A percentile compares a stretch with the other conserved stretches of the same genome.
phyloP scores from a whole-genome alignment of 1,284 basidiomycete species.

The Abortiporus biennis region DNA sequence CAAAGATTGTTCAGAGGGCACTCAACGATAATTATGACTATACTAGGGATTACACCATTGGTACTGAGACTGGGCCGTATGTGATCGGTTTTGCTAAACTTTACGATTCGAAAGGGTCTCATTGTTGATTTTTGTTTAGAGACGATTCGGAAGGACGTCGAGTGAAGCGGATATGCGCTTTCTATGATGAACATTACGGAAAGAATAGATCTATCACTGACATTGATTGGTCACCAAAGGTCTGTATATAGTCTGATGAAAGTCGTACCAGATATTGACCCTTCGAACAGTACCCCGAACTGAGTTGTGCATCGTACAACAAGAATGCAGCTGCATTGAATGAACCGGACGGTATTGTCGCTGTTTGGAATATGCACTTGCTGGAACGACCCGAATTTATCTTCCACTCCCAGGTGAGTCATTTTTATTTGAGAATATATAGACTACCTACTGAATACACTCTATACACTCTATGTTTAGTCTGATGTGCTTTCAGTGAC shows the following conservation, averaged over 20 bases:
- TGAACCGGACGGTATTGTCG: slow-evolving; percentile 94
- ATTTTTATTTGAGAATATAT: slow-evolving; percentile 3
- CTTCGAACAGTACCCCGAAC: slow-evolving; percentile 78
- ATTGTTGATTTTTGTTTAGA: slow-evolving; percentile 32
- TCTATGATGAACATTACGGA: slow-evolving; percentile 83
- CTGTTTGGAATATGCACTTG: slow-evolving; percentile 96
- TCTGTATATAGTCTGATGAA: slow-evolving; percentile 23
- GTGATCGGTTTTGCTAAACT: slow-evolving; percentile 19
- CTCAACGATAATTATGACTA: slow-evolving; percentile 96
- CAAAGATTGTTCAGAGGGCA: slow-evolving; percentile 94
- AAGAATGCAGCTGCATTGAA: slow-evolving; percentile 89
- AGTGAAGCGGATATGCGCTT: slow-evolving; percentile 85
- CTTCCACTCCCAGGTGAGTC: slow-evolving; percentile 88
- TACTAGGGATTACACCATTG: slow-evolving; percentile 90
- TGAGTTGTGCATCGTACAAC: slow-evolving; percentile 94
- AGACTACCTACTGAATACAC: background rate
- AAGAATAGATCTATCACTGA: slow-evolving; percentile 93
- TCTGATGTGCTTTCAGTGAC: slow-evolving; percentile 95
- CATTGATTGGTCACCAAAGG: slow-evolving; percentile 96
- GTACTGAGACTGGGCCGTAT: slow-evolving; percentile 69
- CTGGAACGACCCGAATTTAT: slow-evolving; percentile 95
- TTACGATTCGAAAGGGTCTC: background rate
- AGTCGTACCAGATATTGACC: background rate
- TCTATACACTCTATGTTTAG: slow-evolving; percentile 33
- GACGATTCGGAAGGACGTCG: slow-evolving; percentile 86